phyloP scores from a whole-genome alignment of 305 asterid genomes.

The Fraxinus xanthoxyloides region DNA sequence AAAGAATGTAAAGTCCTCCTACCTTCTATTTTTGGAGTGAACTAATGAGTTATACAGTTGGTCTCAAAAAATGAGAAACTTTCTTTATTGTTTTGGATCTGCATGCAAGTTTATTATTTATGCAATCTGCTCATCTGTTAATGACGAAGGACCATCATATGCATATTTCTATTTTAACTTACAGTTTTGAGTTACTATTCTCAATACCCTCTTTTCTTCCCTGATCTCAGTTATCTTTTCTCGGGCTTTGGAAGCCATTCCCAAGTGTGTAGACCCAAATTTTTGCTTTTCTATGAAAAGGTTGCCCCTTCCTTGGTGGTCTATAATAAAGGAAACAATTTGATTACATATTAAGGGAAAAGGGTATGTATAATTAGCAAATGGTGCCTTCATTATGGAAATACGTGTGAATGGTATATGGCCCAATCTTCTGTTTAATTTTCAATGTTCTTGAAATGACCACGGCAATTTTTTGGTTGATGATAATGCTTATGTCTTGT shows the following conservation, averaged over 20 bases:
- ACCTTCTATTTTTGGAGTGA: not conserved
- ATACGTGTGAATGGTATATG: not conserved
- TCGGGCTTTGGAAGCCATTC: not conserved
- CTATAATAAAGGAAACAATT: not conserved
- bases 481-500: not conserved
- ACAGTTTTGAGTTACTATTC: not conserved
- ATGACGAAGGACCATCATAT: not conserved
- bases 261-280: not conserved
- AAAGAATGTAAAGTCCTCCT: conserved; percentile 59
- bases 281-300: not conserved
- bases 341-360: not conserved
- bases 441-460: not conserved
- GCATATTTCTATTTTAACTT: not conserved
- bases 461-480: not conserved
- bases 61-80: not conserved
- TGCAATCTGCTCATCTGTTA: not conserved
- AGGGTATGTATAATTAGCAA: not conserved
- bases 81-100: not conserved
- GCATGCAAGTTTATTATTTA: not conserved
- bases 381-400: not conserved
- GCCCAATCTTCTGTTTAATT: not conserved
- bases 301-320: not conserved
- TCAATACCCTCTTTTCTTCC: not conserved
- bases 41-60: not conserved
- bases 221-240: not conserved